Percentiles rank a stretch among this genome's conserved stretches.
Evolutionary conservation across 2,329 filamentous ascomycete genomes (phyloP).

Genomic region (Arthrocladium fulminans): DNA sequence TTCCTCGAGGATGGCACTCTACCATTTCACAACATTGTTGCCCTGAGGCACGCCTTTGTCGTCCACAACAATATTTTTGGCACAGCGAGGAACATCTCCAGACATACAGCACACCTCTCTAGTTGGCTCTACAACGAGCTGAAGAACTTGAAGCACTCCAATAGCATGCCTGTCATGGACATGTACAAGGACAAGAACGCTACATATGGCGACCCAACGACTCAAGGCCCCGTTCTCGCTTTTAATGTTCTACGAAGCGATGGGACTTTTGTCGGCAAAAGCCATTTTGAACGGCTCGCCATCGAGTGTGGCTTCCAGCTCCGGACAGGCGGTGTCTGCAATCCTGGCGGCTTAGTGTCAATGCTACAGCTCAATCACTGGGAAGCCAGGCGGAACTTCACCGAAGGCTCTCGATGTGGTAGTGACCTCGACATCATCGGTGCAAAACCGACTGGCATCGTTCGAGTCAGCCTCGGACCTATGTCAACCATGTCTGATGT

Average conservation of each 20-base stretch:
- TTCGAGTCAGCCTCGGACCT: slow-evolving; percentile 75
- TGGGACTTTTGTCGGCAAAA: slow-evolving; percentile 48
- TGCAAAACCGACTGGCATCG: slow-evolving; percentile 80
- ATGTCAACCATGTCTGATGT: slow-evolving; percentile 77
- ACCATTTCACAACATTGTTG: slow-evolving; percentile 80
- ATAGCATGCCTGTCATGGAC: slow-evolving; percentile 44
- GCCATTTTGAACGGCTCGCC: slow-evolving; percentile 50
- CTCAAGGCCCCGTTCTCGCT: slow-evolving; percentile 60
- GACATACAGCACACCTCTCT: slow-evolving; percentile 60
- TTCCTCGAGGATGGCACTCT: slow-evolving; percentile 63
- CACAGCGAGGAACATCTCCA: slow-evolving; percentile 57
- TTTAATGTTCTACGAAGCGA: slow-evolving; percentile 52
- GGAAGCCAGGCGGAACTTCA: slow-evolving; percentile 78
- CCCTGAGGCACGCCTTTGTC: slow-evolving; percentile 63
- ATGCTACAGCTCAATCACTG: slow-evolving; percentile 65
- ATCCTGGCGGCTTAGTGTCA: slow-evolving; percentile 57
- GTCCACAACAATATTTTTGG: slow-evolving; percentile 61
- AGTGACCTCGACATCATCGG: slow-evolving; percentile 71
- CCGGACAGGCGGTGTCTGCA: slow-evolving; percentile 50
- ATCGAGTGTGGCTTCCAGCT: slow-evolving; percentile 50
- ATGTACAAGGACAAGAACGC: slow-evolving; percentile 48
- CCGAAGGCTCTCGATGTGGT: slow-evolving; percentile 73
- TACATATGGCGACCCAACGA: slow-evolving; percentile 43
- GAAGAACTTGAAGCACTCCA: slow-evolving; percentile 41
- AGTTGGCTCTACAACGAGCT: slow-evolving; percentile 47